These are phyloP conservation scores for Komagataella kurtzmanii DNA, from an alignment of 805 yeast genomes.

Conservation along the genomic window DNA sequence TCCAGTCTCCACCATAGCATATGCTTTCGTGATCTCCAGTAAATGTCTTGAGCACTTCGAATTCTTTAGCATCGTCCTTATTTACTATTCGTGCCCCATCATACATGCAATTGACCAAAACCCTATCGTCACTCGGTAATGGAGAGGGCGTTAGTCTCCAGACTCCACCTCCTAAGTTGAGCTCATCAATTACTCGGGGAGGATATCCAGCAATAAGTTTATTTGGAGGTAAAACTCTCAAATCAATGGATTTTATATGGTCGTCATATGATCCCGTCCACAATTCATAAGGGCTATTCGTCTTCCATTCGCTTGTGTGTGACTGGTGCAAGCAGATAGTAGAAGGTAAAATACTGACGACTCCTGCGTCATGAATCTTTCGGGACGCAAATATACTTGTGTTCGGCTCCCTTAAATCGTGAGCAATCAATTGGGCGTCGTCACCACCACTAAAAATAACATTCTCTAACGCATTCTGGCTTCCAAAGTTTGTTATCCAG, in stretches of 20 bases:
- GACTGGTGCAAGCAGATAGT: conserved; percentile 2
- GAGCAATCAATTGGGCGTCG: conserved; percentile 64
- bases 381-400: conserved; percentile 20
- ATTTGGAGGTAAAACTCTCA: conserved; percentile 35
- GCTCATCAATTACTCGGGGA: conserved; percentile 30
- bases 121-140: conserved; percentile 22
- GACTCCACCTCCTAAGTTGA: conserved; percentile 81
- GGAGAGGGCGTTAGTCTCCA: conserved; percentile 77
- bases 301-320: background rate
- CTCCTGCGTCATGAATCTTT: conserved; percentile 81
- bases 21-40: conserved; percentile 76
- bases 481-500: conserved; percentile 76
- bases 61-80: conserved; percentile 13
- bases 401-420: conserved; percentile 38
- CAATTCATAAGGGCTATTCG: conserved; percentile 28
- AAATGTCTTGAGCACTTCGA: conserved; percentile 26
- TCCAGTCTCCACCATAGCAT: conserved; percentile 96
- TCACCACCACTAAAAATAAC: conserved; percentile 86
- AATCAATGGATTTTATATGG: conserved; percentile 50
- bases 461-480: conserved; percentile 31
- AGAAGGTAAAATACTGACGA: conserved; percentile 48
- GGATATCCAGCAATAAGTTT: conserved; percentile 31
- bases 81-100: conserved; percentile 72
- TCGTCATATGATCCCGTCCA: conserved; percentile 96
- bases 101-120: conserved; percentile 87